Evolutionary conservation across 164 flowering plant genomes (phyloP), one percentile per base, ranked within the genome.

Genomic region (Nymphaea colorata): DNA sequence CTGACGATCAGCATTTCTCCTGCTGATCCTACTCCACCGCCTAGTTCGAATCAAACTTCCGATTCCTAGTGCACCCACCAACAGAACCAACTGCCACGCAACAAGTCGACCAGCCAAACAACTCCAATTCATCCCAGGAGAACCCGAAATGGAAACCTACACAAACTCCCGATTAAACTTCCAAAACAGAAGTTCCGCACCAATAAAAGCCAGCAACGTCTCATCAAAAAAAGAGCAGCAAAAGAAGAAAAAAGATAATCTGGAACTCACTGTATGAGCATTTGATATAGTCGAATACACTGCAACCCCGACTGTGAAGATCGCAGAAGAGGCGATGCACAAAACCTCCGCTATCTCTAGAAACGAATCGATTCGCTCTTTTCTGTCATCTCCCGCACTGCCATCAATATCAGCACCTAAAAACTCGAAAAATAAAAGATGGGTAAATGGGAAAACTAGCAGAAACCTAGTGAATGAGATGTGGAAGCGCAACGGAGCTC

Each of bases 11-110:
- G 62, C 55, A 6, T 78, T 63, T 61, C 70, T 75, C 62, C 75
- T 68, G 66, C 79, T 78, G 57, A 93, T 72, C 76, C 89, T 81
- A 77, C 70, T 73, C 98, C 95, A 88, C 45, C 85, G 66, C 73
- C 92, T 80, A 78, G 80, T 78, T 73, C 95, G 76, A 61, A 89
- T 79, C 80, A 80, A 75, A 11, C 85, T 78, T 7, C 95, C 96
- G 43, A 84, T 67, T 51, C 64, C 79, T 65, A 89, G 79, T 17
- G 88, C 90, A 53, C 76, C 76, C 43, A 75, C 84, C 79, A 87
- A 68, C 63, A 80, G 42, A 70, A 80, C 83, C 61, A 74, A 71
- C 66, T 82, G 88, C 83, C 83, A 81, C 42, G 73, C 78, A 65
- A 83, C 68, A 72, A 80, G 71, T 73, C 70, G 76, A 47, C 71